Evolutionary conservation across 352 stramenopile genomes (phyloP), one percentile per base, ranked within the genome.

Genomic region (Saprolegnia parasitica): DNA sequence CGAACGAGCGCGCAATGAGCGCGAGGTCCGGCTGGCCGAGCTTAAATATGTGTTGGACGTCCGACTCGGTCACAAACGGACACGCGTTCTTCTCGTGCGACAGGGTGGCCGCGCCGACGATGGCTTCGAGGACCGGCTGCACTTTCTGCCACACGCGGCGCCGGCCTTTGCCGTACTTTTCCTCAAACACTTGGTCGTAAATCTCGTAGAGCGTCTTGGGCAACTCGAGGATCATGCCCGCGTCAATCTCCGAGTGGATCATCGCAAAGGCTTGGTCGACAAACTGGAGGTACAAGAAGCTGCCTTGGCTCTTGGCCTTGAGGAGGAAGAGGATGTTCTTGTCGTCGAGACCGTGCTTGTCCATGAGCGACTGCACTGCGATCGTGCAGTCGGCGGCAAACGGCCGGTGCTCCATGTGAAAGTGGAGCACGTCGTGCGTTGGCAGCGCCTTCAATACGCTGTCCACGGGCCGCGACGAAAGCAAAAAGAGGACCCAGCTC

Each of bases 141-240:
- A 77, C 84, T 71, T 92, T 92, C 40, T 76, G 76, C 87, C 87
- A 95, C n/a, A 90, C 63, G 23, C 85, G 87, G n/a, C 71, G 82
- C 23, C 77, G 81, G 15, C 82, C 85, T 32, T 87, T 78, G 32
- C 87, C 87, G 58, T 93, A 95, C 74, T 95, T 95, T 71, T 95
- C 87, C 57, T 95, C 82, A 55, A 95, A 95, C 47, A 95, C 92
- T 71, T 91, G 82, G 1, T 80, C 78, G 64, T 88, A 93, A 62
- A 95, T 95, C 50, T 91, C 87, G 71, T 84, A 88, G 32, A 95
- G 72, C 18, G 83, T 86, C 72, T 93, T 78, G 2, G 87, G 87
- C 37, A 95, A 73, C 29, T 95, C 83, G 20, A 89, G 71, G 5
- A 92, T 74, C 10, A 93, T 78, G 11, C 78, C 79, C 13, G 60